Percentiles rank a stretch among this genome's conserved stretches.
phyloP scores from a whole-genome alignment of 352 stramenopile genomes.

The Phytophthora palmivora region DNA sequence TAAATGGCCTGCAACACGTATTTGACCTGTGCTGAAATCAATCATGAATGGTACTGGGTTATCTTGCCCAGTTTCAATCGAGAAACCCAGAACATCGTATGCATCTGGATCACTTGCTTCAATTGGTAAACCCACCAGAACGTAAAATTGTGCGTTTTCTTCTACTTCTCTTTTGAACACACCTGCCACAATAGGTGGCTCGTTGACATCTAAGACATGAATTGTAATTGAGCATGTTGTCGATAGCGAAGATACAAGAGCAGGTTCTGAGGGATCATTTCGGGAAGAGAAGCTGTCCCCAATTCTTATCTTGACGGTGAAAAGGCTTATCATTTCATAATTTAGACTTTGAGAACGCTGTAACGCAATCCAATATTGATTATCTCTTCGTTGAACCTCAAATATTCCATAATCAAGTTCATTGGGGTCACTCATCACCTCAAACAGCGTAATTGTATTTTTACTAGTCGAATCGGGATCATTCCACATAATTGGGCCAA shows the following conservation, averaged over 20 bases:
- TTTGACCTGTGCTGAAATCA: constrained; percentile 42
- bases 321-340: constrained; percentile 19
- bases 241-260: constrained; percentile 46
- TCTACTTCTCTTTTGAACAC: constrained; percentile 29
- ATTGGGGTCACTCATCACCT: constrained; percentile 33
- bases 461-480: constrained; percentile 44
- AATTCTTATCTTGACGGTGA: constrained; percentile 20
- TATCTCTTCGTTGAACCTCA: constrained; percentile 3
- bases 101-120: constrained; percentile 28
- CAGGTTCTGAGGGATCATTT: constrained; percentile 11
- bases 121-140: constrained; percentile 17
- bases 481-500: constrained; percentile 46
- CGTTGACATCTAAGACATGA: constrained; percentile 53
- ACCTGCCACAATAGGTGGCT: constrained; percentile 43
- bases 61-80: neutral
- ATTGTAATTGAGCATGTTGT: constrained; percentile 46
- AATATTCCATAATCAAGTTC: constrained; percentile 21
- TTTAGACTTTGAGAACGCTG: constrained; percentile 13
- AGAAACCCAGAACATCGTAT: constrained; percentile 20
- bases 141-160: constrained; percentile 44
- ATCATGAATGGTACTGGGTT: constrained; percentile 44
- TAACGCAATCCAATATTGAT: constrained; percentile 30
- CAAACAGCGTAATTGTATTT: constrained; percentile 59
- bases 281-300: constrained; percentile 25
- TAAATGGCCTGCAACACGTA: constrained; percentile 35